These are phyloP conservation scores for Sesbania bispinosa DNA, from an alignment of 306 rosid species.

Conservation along the genomic window DNA sequence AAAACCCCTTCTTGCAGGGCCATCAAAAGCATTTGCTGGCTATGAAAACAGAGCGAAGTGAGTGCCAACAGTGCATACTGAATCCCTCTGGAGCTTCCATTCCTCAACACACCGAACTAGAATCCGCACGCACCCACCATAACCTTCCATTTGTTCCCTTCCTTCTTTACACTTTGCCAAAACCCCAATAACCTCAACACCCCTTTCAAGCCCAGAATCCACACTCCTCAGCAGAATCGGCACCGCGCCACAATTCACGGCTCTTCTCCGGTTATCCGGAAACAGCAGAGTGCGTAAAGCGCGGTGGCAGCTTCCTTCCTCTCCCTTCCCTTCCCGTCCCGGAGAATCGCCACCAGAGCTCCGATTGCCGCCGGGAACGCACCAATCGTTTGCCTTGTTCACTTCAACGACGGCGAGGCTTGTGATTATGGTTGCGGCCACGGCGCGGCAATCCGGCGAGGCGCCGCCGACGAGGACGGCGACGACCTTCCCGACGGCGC, in stretches of 20 bases:
- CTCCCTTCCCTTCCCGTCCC: conserved; percentile 63
- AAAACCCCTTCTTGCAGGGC: conserved; percentile 55
- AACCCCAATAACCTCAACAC: conserved; percentile 72
- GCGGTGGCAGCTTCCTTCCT: conserved; percentile 88
- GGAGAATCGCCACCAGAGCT: conserved; percentile 53
- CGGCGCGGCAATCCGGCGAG: conserved; percentile 66
- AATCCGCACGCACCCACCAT: conserved; percentile 47
- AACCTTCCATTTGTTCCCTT: conserved; percentile 59
- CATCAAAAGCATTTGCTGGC: conserved; percentile 33
- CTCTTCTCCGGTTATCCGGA: conserved; percentile 63
- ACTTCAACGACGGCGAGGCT: conserved; percentile 83
- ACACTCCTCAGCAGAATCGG: conserved; percentile 50
- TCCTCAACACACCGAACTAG: conserved; percentile 52
- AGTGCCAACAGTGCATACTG: conserved; percentile 65
- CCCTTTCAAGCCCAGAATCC: conserved; percentile 71
- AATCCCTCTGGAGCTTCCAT: conserved; percentile 59
- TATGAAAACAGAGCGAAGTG: conserved; percentile 51
- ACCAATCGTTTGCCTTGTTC: conserved; percentile 80
- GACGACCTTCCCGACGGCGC: conserved; percentile 27
- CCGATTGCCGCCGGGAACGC: conserved; percentile 59
- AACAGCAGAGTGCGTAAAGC: conserved; percentile 69
- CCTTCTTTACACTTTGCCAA: conserved; percentile 73
- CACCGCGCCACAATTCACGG: conserved; percentile 73
- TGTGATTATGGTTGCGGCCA: conserved; percentile 74
- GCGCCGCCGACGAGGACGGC: conserved; percentile 36